Conservation (phyloP, 352 stramenopile species). For the Pythium coloratum region DNA sequence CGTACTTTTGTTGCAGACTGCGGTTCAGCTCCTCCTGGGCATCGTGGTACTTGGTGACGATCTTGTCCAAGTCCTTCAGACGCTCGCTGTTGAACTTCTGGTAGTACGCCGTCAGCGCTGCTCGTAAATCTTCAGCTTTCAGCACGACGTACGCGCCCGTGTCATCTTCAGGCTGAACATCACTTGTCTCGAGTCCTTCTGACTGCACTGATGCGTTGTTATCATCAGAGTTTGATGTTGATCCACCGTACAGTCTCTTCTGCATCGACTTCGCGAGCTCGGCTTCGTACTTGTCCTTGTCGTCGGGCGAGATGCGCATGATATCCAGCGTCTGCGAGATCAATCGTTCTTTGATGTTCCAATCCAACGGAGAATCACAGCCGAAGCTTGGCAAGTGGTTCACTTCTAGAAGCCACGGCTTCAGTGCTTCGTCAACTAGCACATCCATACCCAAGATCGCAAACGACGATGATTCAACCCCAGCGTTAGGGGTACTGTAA, state of each 20-base stretch:
- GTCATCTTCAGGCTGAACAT: slow-evolving; percentile 13
- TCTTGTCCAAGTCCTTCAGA: slow-evolving; percentile 66
- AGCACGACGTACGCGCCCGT: slow-evolving; percentile 23
- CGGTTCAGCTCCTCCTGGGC: slow-evolving; percentile 64
- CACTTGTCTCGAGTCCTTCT: slow-evolving; percentile 31
- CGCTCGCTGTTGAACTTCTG: slow-evolving; percentile 53
- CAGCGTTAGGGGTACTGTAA: slow-evolving; percentile 24
- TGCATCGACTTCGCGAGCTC: slow-evolving; percentile 65
- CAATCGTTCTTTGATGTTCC: slow-evolving; percentile 94
- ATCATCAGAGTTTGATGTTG: slow-evolving; percentile 10
- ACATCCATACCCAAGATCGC: slow-evolving; percentile 97
- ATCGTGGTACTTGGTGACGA: slow-evolving; percentile 66
- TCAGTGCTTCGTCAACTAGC: slow-evolving; percentile 93
- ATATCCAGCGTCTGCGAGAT: slow-evolving; percentile 92
- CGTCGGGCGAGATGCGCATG: slow-evolving; percentile 73
- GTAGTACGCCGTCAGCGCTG: slow-evolving; percentile 58
- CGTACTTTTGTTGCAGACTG: slow-evolving; percentile 71
- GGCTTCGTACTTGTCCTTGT: slow-evolving; percentile 78
- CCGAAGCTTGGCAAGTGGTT: slow-evolving; percentile 96
- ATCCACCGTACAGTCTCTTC: slow-evolving; percentile 56
- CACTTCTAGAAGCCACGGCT: slow-evolving; percentile 97
- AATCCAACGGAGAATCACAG: slow-evolving; percentile 94
- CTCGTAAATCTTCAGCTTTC: slow-evolving; percentile 36
- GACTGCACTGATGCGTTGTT: slow-evolving; percentile 14
- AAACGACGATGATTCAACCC: slow-evolving; percentile 66